These are phyloP conservation scores for Suhomyces panamericanus DNA, from an alignment of 1,139 yeast genomes.

Conservation along the genomic window DNA sequence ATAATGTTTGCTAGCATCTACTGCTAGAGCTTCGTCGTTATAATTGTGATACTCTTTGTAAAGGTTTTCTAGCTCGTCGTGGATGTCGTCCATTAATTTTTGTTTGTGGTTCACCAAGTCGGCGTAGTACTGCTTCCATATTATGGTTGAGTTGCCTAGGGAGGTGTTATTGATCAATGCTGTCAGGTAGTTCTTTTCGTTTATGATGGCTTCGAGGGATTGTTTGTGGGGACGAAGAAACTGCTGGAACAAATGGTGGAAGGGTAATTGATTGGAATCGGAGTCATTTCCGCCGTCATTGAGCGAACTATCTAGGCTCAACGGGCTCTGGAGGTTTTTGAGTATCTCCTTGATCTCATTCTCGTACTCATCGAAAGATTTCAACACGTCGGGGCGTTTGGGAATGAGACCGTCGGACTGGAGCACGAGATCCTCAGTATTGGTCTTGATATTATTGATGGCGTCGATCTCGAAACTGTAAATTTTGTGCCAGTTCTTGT, in stretches of 20 bases:
- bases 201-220: constrained; percentile 27
- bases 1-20: constrained; percentile 26
- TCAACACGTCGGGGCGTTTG: constrained; percentile 22
- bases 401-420: constrained; percentile 17
- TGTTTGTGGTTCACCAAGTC: constrained; percentile 27
- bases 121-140: constrained; percentile 37
- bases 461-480: constrained; percentile 37
- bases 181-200: constrained; percentile 35
- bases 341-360: constrained; percentile 31
- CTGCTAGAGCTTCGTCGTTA: constrained; percentile 17
- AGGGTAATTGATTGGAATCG: constrained; percentile 25
- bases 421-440: constrained; percentile 35
- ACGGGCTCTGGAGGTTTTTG: constrained; percentile 35
- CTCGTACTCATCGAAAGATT: constrained; percentile 30
- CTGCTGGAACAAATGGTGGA: constrained; percentile 30
- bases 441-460: constrained; percentile 33
- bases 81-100: constrained; percentile 25
- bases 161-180: constrained; percentile 24
- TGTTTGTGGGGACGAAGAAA: constrained; percentile 27
- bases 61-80: constrained; percentile 27
- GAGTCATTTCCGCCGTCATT: constrained; percentile 12
- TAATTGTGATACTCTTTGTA: constrained; percentile 28
- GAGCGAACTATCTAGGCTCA: constrained; percentile 32
- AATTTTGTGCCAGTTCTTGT: constrained; percentile 37
- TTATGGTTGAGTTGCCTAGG: constrained; percentile 29